Evolutionary conservation across 305 asterid genomes (phyloP).

Genomic region (Fraxinus platypoda): DNA sequence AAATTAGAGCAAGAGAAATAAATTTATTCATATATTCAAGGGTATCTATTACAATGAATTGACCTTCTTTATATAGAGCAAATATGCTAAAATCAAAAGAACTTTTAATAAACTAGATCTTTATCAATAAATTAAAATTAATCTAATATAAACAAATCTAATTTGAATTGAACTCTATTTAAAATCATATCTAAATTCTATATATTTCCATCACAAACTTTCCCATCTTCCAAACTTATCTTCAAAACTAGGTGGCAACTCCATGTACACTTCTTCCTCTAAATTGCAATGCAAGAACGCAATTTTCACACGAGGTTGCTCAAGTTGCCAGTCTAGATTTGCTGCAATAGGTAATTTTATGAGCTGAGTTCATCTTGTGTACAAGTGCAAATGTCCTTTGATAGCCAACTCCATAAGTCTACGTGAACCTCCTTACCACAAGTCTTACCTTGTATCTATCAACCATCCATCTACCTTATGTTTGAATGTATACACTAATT

Average conservation of each 20-base stretch:
- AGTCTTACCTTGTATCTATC: neutral
- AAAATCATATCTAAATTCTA: neutral
- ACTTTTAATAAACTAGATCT: neutral
- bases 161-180: neutral
- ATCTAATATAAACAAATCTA: neutral
- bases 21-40: neutral
- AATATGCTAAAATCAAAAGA: neutral
- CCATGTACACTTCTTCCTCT: neutral
- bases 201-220: neutral
- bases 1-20: neutral
- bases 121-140: neutral
- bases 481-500: neutral
- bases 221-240: neutral
- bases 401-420: neutral
- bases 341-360: neutral
- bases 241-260: neutral
- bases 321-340: neutral
- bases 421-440: neutral
- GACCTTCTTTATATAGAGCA: neutral
- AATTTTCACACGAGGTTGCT: neutral
- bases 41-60: neutral
- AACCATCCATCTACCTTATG: neutral
- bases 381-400: neutral
- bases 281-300: neutral
- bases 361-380: neutral